phyloP scores from a whole-genome alignment of 75 land plant species.

The Cunninghamia lanceolata region DNA sequence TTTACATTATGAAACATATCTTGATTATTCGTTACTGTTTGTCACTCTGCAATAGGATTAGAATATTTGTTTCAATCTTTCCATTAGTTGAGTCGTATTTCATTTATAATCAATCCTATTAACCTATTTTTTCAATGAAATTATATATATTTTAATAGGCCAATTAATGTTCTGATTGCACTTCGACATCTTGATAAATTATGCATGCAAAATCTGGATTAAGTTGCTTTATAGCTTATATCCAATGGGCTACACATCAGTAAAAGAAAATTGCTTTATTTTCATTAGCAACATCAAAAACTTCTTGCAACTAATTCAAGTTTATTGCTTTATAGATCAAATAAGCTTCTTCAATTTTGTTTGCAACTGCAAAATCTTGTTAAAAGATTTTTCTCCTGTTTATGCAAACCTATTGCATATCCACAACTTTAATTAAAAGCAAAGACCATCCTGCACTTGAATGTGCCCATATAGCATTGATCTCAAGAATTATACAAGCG shows the following conservation, averaged over 20 bases:
- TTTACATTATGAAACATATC: background rate
- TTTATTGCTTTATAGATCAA: background rate
- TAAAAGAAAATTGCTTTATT: background rate
- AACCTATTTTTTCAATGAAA: background rate
- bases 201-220: background rate
- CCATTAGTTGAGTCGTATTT: background rate
- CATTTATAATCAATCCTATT: background rate
- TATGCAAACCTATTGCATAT: background rate
- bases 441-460: background rate
- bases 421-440: background rate
- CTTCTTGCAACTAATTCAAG: background rate
- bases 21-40: background rate
- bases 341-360: background rate
- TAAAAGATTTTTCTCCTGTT: background rate
- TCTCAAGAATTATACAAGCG: background rate
- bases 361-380: background rate
- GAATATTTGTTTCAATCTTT: background rate
- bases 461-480: background rate
- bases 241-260: background rate
- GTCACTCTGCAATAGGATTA: background rate
- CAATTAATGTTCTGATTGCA: background rate
- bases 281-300: background rate
- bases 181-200: background rate
- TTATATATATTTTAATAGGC: background rate
- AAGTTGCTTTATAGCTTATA: background rate